Evolutionary conservation across 108 stramenopile genomes (phyloP), one percentile per base, ranked within the genome.

Genomic region (Conticribra weissflogii): DNA sequence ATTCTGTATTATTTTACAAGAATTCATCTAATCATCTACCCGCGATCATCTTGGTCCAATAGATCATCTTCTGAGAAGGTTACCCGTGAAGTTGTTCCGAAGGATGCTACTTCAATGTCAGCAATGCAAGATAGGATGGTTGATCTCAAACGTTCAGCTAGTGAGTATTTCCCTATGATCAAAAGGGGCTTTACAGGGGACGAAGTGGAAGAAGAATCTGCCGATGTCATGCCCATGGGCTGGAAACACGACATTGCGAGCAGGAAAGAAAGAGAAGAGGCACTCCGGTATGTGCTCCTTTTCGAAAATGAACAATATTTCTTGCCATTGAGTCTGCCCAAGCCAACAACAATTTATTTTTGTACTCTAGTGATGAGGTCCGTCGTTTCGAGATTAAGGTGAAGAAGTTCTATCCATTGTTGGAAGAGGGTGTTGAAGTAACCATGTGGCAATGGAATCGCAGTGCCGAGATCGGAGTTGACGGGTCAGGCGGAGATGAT

Each of bases 401-500:
- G 61, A 85, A 85, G 73, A 77, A 84, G 41, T 93, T 87, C 60
- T 76, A 77, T 55, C 68, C 81, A 52, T n/a, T 75, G 28, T 56
- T 96, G 44, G 91, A 93, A 61, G 90, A 92, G 53, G 95, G 92
- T 27, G 64, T 96, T 17, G 91, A 93, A 75, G 87, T 92, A 9
- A 85, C 88, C 32, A 81, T 96, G 86, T 96, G 95, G 95, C 88
- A 92, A 67, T 59, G 91, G 59, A 90, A 88, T 66, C 72, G 85
- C 25, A 78, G 71, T 47, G 79, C 63, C 16, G 89, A 87, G 28
- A 78, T 87, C 69, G 83, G 81, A 46, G 75, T 79, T 53, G 79
- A 81, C 24, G 72, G 71, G 29, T 66, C 79, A 70, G 76, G 81
- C 25, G 68, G 74, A 22, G 87, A 88, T 50, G 95, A 93, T 52